These are phyloP conservation scores for Pulveroboletus sp. DNA, from an alignment of 768 basidiomycete species.

Conservation along the genomic window DNA sequence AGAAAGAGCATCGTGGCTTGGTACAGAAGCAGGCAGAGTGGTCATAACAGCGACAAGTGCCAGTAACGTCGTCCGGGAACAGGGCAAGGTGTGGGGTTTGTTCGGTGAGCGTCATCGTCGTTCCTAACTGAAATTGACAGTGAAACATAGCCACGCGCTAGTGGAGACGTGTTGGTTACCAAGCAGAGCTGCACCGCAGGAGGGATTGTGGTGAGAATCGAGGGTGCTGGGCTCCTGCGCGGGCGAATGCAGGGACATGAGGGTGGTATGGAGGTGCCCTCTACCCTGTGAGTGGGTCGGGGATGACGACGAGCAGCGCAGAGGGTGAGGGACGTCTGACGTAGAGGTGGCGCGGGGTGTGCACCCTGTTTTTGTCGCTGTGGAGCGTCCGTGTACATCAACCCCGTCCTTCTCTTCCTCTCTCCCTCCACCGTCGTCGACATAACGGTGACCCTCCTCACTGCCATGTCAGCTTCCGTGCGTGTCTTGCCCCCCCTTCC, in stretches of 20 bases:
- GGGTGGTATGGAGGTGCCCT: neutral
- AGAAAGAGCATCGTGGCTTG: no score
- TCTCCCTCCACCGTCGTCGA: neutral
- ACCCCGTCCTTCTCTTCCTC: slow-evolving; percentile 10
- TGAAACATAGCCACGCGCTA: no score
- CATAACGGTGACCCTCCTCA: neutral
- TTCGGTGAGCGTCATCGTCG: no score
- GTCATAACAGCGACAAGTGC: no score
- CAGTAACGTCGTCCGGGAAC: neutral
- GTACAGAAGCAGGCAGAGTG: no score
- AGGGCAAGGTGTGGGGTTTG: neutral
- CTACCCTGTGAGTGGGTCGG: neutral
- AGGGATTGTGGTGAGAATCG: no score
- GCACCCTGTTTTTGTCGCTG: slow-evolving; percentile 34
- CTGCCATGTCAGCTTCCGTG: slow-evolving; percentile 19
- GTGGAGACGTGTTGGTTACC: no score
- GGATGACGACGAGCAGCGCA: neutral
- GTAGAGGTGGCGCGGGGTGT: slow-evolving; percentile 28
- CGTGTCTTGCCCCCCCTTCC: neutral
- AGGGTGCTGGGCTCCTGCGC: neutral
- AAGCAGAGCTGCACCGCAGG: no score
- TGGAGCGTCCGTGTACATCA: slow-evolving; percentile 32
- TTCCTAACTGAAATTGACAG: no score
- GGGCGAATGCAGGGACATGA: neutral
- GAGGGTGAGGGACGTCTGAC: slow-evolving; percentile 25